Conservation (phyloP, 805 yeast genomes). For the Saturnispora hagleri region DNA sequence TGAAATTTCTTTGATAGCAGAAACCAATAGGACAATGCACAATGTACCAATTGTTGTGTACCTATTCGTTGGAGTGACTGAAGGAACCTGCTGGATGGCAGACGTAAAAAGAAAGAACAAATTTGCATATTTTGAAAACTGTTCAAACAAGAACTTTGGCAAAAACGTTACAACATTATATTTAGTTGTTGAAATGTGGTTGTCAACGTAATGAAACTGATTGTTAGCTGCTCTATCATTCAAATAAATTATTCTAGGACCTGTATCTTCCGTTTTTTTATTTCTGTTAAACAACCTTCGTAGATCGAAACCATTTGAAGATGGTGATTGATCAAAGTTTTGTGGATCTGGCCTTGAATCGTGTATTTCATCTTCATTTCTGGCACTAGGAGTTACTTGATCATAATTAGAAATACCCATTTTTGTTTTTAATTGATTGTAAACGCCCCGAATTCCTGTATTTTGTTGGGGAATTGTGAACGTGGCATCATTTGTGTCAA, state of each 20-base stretch:
- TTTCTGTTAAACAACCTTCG: slow-evolving; percentile 19
- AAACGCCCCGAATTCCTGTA: slow-evolving; percentile 24
- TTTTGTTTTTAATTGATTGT: slow-evolving; percentile 21
- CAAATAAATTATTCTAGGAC: slow-evolving; percentile 58
- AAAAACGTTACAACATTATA: slow-evolving; percentile 87
- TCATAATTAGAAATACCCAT: slow-evolving; percentile 22
- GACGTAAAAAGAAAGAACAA: slow-evolving; percentile 89
- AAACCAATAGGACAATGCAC: slow-evolving; percentile 72
- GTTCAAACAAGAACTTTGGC: slow-evolving; percentile 93
- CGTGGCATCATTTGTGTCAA: slow-evolving; percentile 6
- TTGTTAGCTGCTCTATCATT: slow-evolving; percentile 53
- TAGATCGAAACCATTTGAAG: slow-evolving; percentile 22
- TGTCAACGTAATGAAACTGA: slow-evolving; percentile 54
- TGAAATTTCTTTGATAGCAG: slow-evolving; percentile 83
- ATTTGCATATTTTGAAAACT: slow-evolving; percentile 94
- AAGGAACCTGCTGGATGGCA: slow-evolving; percentile 91
- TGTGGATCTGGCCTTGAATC: slow-evolving; percentile 17
- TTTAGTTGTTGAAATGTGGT: slow-evolving; percentile 90
- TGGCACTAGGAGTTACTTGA: slow-evolving; percentile 14
- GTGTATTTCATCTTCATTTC: slow-evolving; percentile 18
- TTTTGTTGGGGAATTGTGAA: slow-evolving; percentile 9
- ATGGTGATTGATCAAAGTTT: slow-evolving; percentile 16
- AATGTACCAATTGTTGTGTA: slow-evolving; percentile 93
- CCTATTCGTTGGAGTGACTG: slow-evolving; percentile 92
- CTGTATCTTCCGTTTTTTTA: slow-evolving; percentile 21